A percentile compares a stretch with the other conserved stretches of the same genome.
Evolutionary conservation across 495 filamentous ascomycete species (phyloP).

Genomic region (Aspergillus avenaceus): DNA sequence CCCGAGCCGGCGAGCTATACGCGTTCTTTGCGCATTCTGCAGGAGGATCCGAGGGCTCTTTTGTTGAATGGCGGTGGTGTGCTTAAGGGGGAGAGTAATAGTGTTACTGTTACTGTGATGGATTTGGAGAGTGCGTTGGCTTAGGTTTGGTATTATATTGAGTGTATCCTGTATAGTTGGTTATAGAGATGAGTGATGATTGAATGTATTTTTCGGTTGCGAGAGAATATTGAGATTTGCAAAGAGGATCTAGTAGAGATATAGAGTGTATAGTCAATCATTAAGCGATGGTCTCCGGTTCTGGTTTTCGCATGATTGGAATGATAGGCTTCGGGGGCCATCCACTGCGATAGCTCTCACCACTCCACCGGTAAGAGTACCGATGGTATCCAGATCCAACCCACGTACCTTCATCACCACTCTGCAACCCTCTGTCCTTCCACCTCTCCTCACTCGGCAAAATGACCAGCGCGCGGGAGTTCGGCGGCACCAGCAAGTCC

Average conservation of each 20-base stretch:
- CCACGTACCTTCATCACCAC: constrained; percentile 1
- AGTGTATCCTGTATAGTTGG: too few species aligned
- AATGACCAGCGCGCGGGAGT: constrained; percentile 19
- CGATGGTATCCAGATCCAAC: constrained; percentile 20
- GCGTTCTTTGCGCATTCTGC: constrained; percentile 42
- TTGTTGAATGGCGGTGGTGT: constrained; percentile 27
- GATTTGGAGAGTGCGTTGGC: constrained; percentile 17
- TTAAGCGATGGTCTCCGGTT: constrained; percentile 9
- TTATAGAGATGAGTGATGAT: too few species aligned
- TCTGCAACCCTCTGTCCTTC: background rate
- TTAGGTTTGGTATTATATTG: background rate
- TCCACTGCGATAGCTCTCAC: background rate
- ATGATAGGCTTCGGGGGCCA: constrained; percentile 14
- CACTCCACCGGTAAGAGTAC: constrained; percentile 4
- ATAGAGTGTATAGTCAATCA: too few species aligned
- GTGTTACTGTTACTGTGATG: constrained; percentile 30
- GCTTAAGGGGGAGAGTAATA: constrained; percentile 18
- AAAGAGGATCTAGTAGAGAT: too few species aligned
- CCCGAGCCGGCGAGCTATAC: constrained; percentile 48
- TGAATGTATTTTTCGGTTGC: too few species aligned
- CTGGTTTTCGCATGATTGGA: constrained; percentile 9
- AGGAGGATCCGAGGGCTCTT: constrained; percentile 21
- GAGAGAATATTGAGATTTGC: too few species aligned
- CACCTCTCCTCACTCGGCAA: constrained; percentile 15
- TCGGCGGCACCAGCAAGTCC: constrained; percentile 26